Conservation (phyloP, 305 asterid genomes). For the Ilex paraguariensis region DNA sequence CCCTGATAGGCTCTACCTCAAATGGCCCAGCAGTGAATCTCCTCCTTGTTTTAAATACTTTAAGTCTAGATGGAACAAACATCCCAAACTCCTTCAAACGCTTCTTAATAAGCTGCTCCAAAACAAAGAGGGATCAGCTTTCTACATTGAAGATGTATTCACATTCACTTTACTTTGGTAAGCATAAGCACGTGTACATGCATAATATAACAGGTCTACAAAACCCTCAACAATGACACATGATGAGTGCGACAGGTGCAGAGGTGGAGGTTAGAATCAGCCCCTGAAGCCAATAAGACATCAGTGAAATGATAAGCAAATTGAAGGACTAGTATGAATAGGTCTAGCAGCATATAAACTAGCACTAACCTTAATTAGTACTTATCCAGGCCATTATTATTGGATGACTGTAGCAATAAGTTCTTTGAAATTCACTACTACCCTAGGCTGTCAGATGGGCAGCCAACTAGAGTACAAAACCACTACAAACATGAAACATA, state of each 20-base stretch:
- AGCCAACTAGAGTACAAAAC: not conserved
- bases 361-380: not conserved
- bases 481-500: not conserved
- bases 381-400: not conserved
- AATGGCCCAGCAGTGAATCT: constrained; percentile 95
- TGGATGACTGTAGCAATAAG: not conserved
- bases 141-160: constrained; percentile 1
- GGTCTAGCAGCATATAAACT: not conserved
- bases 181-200: not conserved
- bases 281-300: not conserved
- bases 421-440: not conserved
- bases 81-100: constrained; percentile 94
- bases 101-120: constrained; percentile 83
- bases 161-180: too few relatives aligned
- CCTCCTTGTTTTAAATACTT: constrained; percentile 71
- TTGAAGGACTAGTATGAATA: too few relatives aligned
- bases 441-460: not conserved
- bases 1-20: constrained; percentile 88
- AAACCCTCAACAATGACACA: not conserved
- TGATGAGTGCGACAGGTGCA: not conserved
- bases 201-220: not conserved
- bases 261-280: not conserved
- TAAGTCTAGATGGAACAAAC: constrained; percentile 92
- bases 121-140: constrained; percentile 14
- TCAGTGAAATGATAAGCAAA: not conserved